A percentile compares a stretch with the other conserved stretches of the same genome.
Evolutionary conservation across 2,329 filamentous ascomycete species (phyloP).

Genomic region (Chalara sp.): DNA sequence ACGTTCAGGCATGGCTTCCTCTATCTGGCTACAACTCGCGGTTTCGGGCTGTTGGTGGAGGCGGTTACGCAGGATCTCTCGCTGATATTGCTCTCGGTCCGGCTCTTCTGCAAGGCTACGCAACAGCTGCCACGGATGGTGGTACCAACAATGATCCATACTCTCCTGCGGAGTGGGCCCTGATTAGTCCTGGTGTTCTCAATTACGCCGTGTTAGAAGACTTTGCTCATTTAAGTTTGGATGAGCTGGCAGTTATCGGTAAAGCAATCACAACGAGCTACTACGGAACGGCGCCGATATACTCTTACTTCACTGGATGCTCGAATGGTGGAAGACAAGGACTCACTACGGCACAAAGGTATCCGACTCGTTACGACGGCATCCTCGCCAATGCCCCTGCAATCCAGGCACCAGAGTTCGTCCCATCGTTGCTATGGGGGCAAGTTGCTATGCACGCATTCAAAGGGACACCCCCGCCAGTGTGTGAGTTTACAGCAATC

Average conservation of each 20-base stretch:
- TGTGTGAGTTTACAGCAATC: conserved; percentile 10
- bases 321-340: conserved; percentile 32
- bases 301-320: conserved; percentile 31
- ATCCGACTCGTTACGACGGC: conserved; percentile 30
- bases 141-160: not conserved
- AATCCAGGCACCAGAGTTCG: conserved; percentile 20
- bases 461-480: conserved; percentile 1
- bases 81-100: not conserved
- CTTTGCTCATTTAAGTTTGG: conserved; percentile 28
- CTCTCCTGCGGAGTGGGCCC: not conserved
- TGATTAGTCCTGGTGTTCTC: conserved; percentile 1
- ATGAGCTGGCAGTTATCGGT: conserved; percentile 27
- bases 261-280: conserved; percentile 27
- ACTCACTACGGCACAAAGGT: conserved; percentile 29
- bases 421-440: conserved; percentile 3
- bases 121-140: not conserved
- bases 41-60: conserved; percentile 1
- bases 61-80: not conserved
- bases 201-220: conserved; percentile 24
- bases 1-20: conserved; percentile 22
- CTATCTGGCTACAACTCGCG: not conserved
- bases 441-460: conserved; percentile 11
- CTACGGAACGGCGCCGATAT: conserved; percentile 25
- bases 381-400: conserved; percentile 32
- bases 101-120: not conserved